phyloP scores from a whole-genome alignment of 768 basidiomycete genomes.

The Glaciozyma martinii region DNA sequence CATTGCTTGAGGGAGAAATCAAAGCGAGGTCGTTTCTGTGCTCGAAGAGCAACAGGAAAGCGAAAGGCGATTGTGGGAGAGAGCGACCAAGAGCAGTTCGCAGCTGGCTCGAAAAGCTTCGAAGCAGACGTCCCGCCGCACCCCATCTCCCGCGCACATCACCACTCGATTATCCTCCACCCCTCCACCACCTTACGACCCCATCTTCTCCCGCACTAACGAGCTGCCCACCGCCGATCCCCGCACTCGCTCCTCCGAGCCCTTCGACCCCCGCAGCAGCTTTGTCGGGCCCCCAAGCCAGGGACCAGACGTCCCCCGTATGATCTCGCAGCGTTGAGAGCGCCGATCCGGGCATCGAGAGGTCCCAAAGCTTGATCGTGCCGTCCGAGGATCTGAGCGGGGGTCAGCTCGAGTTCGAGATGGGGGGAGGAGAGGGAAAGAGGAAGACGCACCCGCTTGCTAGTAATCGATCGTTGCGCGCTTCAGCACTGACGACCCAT shows the following conservation, averaged over 20 bases:
- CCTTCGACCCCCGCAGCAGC: slow-evolving; percentile 14
- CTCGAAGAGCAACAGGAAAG: no score
- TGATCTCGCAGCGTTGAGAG: slow-evolving; percentile 30
- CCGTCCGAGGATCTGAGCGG: slow-evolving; percentile 22
- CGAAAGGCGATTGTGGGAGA: no score
- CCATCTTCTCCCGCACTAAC: slow-evolving; percentile 25
- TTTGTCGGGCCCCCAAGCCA: slow-evolving; percentile 27
- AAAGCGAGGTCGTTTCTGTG: no score
- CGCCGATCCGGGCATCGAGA: slow-evolving; percentile 15
- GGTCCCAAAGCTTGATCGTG: slow-evolving; percentile 32
- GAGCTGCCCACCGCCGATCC: slow-evolving; percentile 21
- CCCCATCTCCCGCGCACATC: no score
- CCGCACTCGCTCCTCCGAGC: slow-evolving; percentile 23
- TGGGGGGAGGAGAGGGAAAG: background rate
- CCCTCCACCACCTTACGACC: slow-evolving; percentile 21
- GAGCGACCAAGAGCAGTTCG: no score
- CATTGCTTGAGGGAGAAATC: no score
- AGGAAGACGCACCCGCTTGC: slow-evolving; percentile 22
- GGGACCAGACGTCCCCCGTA: slow-evolving; percentile 25
- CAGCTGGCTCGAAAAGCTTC: no score
- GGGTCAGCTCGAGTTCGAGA: background rate
- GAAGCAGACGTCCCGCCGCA: no score
- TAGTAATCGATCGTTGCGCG: slow-evolving; percentile 24
- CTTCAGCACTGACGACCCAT: slow-evolving; percentile 24
- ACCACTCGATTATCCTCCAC: slow-evolving; percentile 10